Evolutionary conservation across 768 basidiomycete genomes (phyloP).

Genomic region (Cystobasidium onofrii): DNA sequence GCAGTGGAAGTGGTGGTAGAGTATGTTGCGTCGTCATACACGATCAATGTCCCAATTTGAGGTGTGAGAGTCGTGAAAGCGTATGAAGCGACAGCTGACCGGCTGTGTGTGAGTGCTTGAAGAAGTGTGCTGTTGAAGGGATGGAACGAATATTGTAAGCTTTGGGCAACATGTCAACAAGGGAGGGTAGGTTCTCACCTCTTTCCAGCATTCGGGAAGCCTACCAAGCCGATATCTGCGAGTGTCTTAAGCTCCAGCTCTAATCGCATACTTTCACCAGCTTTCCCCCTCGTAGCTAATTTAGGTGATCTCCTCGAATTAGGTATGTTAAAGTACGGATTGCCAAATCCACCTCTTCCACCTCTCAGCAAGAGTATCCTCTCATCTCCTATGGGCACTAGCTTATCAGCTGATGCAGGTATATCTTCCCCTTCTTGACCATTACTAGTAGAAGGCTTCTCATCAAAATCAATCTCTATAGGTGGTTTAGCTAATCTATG

Average conservation of each 20-base stretch:
- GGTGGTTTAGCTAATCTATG: background rate
- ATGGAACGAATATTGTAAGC: no score
- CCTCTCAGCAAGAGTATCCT: slow-evolving; percentile 49
- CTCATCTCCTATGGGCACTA: slow-evolving; percentile 2
- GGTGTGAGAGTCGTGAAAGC: slow-evolving; percentile 95
- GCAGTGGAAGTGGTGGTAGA: background rate
- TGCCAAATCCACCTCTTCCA: slow-evolving; percentile 74
- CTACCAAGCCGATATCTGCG: slow-evolving; percentile 91
- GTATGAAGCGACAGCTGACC: slow-evolving; percentile 79
- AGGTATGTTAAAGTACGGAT: slow-evolving; percentile 69
- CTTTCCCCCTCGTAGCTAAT: slow-evolving; percentile 68
- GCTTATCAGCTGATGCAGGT: background rate
- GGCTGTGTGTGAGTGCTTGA: slow-evolving; percentile 75
- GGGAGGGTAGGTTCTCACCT: slow-evolving; percentile 49
- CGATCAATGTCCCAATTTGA: slow-evolving; percentile 69
- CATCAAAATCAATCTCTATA: slow-evolving; percentile 37
- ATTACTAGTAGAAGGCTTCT: slow-evolving; percentile 16
- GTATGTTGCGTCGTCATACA: slow-evolving; percentile 59
- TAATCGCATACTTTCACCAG: slow-evolving; percentile 70
- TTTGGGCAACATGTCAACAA: slow-evolving; percentile 54
- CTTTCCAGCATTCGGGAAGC: slow-evolving; percentile 83
- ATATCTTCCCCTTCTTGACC: background rate
- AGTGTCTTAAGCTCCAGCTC: slow-evolving; percentile 84
- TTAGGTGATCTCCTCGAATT: slow-evolving; percentile 65
- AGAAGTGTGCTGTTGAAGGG: slow-evolving; percentile 62